Percentiles rank a stretch among this genome's conserved stretches.
Evolutionary conservation across 2,329 filamentous ascomycete species (phyloP).

Genomic region (Penicillium occitanis): DNA sequence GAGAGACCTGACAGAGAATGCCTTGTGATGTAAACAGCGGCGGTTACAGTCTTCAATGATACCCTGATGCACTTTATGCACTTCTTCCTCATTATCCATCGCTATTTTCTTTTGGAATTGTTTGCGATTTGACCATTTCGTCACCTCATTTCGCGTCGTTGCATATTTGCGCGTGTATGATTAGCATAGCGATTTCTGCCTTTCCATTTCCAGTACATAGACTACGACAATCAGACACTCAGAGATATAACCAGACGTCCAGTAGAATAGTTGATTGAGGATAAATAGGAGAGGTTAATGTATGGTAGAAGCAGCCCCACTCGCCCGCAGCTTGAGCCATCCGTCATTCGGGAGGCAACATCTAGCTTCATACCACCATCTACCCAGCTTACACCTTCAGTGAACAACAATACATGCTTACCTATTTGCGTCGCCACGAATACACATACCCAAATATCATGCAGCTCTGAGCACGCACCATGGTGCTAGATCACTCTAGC

Average conservation of each 20-base stretch:
- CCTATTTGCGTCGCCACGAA: not conserved
- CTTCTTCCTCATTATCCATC: not conserved
- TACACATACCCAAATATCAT: not conserved
- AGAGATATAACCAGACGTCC: not conserved
- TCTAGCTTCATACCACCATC: not conserved
- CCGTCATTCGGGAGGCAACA: not conserved
- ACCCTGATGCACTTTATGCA: not conserved
- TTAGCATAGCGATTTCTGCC: slow-evolving; percentile 11
- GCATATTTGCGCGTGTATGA: not conserved
- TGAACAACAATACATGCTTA: not conserved
- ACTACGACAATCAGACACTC: not conserved
- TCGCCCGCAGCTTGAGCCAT: not conserved
- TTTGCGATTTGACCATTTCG: not conserved
- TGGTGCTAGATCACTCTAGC: slow-evolving; percentile 70
- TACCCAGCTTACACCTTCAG: not conserved
- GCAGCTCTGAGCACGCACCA: slow-evolving; percentile 42
- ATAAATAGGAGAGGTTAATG: not conserved
- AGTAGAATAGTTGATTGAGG: not conserved
- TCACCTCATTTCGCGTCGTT: not conserved
- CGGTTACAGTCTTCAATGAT: slow-evolving; percentile 1
- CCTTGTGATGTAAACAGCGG: slow-evolving; percentile 38
- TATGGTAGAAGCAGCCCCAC: not conserved
- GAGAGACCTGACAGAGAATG: slow-evolving; percentile 46
- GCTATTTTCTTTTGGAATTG: not conserved
- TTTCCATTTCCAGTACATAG: not conserved